Evolutionary conservation across 2,329 filamentous ascomycete genomes (phyloP).

Genomic region (Cercospora sesami): DNA sequence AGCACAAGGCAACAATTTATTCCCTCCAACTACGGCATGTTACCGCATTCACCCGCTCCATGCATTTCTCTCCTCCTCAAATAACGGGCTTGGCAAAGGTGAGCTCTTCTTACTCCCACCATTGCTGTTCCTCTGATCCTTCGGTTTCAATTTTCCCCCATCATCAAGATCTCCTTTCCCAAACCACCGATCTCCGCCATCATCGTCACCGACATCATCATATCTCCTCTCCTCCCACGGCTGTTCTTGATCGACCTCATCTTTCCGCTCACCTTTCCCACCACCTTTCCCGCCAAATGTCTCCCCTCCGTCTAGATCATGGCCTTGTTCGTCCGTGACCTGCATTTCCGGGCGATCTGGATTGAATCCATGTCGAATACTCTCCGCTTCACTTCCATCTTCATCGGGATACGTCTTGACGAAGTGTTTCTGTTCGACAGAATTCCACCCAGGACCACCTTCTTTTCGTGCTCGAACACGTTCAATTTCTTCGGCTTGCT

Average conservation of each 20-base stretch:
- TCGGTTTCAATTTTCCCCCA: slow-evolving; percentile 5
- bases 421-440: slow-evolving; percentile 56
- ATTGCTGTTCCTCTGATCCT: slow-evolving; percentile 10
- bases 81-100: slow-evolving; percentile 26
- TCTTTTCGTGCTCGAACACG: slow-evolving; percentile 63
- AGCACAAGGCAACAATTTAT: neutral
- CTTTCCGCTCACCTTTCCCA: slow-evolving; percentile 29
- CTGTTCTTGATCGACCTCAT: slow-evolving; percentile 33
- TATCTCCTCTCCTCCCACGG: slow-evolving; percentile 37
- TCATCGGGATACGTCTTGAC: slow-evolving; percentile 53
- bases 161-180: slow-evolving; percentile 32
- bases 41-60: slow-evolving; percentile 20
- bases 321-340: slow-evolving; percentile 43
- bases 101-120: slow-evolving; percentile 7
- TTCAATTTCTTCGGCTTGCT: slow-evolving; percentile 61
- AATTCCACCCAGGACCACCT: slow-evolving; percentile 62
- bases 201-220: slow-evolving; percentile 12
- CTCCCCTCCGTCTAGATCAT: slow-evolving; percentile 43
- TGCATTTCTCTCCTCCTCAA: slow-evolving; percentile 34
- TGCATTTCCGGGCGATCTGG: slow-evolving; percentile 49
- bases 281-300: slow-evolving; percentile 42
- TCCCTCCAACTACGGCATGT: no score
- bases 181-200: slow-evolving; percentile 15
- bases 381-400: slow-evolving; percentile 46
- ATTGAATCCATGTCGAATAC: slow-evolving; percentile 57